These are phyloP conservation scores for Arctium minus DNA, from an alignment of 129 eudicot genomes.

Conservation along the genomic window DNA sequence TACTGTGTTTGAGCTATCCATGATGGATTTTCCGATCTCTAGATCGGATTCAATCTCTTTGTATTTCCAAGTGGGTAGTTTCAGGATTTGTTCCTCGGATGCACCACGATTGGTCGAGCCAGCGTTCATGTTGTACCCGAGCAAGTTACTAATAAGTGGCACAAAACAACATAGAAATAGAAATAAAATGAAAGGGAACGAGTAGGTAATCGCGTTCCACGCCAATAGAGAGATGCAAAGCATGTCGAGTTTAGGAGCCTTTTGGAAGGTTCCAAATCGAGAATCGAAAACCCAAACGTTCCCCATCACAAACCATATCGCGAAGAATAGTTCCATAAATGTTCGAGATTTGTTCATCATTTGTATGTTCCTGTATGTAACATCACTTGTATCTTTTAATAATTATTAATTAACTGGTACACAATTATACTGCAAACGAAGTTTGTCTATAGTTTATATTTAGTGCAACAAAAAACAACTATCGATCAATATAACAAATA, in stretches of 20 bases:
- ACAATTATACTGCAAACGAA: neutral
- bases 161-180: constrained; percentile 79
- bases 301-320: constrained; percentile 99
- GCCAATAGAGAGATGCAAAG: constrained; percentile 69
- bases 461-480: neutral
- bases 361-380: constrained; percentile 46
- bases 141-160: constrained; percentile 67
- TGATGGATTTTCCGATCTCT: constrained; percentile 42
- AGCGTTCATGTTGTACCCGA: constrained; percentile 84
- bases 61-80: constrained; percentile 58
- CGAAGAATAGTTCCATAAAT: constrained; percentile 66
- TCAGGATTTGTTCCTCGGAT: constrained; percentile 68
- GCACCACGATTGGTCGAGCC: constrained; percentile 73
- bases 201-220: constrained; percentile 91
- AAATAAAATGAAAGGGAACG: constrained; percentile 84
- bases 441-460: neutral
- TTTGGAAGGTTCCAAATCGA: constrained; percentile 57
- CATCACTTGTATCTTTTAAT: neutral
- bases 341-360: constrained; percentile 59
- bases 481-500: neutral
- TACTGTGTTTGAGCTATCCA: constrained; percentile 43
- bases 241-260: constrained; percentile 66
- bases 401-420: neutral
- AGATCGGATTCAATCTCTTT: constrained; percentile 35
- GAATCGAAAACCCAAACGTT: constrained; percentile 91